Base-by-base conservation (phyloP, 805 yeast species). In the Komagataella phaffii region DNA sequence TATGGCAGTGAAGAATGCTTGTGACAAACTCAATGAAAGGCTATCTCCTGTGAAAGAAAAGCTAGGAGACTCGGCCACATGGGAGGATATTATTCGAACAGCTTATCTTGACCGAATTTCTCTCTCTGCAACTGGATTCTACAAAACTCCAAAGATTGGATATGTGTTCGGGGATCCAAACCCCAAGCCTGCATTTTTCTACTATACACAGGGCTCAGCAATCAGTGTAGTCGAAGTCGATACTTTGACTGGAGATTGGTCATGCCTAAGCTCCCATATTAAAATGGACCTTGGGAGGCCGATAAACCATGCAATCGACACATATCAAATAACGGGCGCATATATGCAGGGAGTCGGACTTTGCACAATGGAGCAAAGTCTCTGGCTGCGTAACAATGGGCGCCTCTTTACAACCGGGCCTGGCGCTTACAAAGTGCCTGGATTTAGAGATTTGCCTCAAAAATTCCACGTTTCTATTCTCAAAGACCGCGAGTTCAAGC, bases 271-370 rank as follows among this genome's bases (percentile, higher is more conserved):
- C 44, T 60, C 73, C 3, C 75, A 72, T 54, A 68, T 74, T 50
- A 68, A 69, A 60, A 72, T 74, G 76, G 77, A 74, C 58, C 67
- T 71, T 51, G 77, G 77, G 18, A 68, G 76, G 24, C 71, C 77
- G 7, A 60, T 74, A 50, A 74, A 74, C 56, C 71, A 72, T 54
- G 77, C 77, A 14, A 73, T 74, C 51, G 76, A 73, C 53, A 72
- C 71, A 56, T 77, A 77, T 6, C 78, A 74, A 59, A 74, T 74
- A 44, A 77, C 74, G 56, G 77, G 78, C 44, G 78, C 77, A 0
- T 74, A 68, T 54, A 65, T 74, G 10, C 78, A 74, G 59, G 78
- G 77, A 21, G 72, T 72, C 62, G 78, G 78, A 3, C 63, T 73
- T 24, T 74, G 69, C 55, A 74, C 77, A 1, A 68, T 74, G 57